These are phyloP conservation scores for Nepenthes mirabilis DNA, from an alignment of 148 eudicot species.

Conservation along the genomic window DNA sequence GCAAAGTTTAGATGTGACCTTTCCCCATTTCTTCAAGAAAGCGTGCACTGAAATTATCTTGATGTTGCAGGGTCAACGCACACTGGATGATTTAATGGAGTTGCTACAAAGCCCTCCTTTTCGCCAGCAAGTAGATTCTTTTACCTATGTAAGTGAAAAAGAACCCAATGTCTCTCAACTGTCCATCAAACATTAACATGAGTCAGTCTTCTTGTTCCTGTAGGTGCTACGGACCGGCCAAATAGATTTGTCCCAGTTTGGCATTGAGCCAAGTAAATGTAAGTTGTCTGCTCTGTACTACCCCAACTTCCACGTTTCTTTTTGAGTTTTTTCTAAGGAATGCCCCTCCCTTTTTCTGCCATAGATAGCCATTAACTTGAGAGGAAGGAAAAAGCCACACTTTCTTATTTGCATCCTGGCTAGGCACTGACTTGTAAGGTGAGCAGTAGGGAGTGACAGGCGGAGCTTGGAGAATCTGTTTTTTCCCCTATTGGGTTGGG, in stretches of 20 bases:
- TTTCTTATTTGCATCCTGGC: neutral
- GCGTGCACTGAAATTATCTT: slow-evolving; percentile 1
- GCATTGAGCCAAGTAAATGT: slow-evolving; percentile 94
- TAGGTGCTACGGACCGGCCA: slow-evolving; percentile 94
- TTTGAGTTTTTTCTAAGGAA: too few species aligned
- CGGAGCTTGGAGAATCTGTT: too few species aligned
- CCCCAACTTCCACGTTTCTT: too few species aligned
- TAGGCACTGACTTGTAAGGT: neutral
- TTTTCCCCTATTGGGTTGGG: too few species aligned
- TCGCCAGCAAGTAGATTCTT: slow-evolving; percentile 96
- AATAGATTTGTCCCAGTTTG: slow-evolving; percentile 90
- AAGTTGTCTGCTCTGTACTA: slow-evolving; percentile 13
- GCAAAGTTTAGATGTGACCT: neutral
- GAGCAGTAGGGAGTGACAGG: too few species aligned
- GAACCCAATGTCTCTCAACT: neutral
- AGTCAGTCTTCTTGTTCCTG: slow-evolving; percentile 3
- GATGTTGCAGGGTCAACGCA: slow-evolving; percentile 63
- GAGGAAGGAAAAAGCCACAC: neutral
- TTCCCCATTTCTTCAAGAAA: slow-evolving; percentile 1
- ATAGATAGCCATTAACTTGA: neutral
- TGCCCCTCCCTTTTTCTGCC: neutral
- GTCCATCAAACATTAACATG: neutral
- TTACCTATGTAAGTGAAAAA: slow-evolving; percentile 67
- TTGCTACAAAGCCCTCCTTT: slow-evolving; percentile 92
- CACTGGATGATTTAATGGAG: slow-evolving; percentile 62